Evolutionary conservation across 139 green algal genomes (phyloP), one percentile per base, ranked within the genome.

Genomic region (Chlamydomonas sphaeroides): DNA sequence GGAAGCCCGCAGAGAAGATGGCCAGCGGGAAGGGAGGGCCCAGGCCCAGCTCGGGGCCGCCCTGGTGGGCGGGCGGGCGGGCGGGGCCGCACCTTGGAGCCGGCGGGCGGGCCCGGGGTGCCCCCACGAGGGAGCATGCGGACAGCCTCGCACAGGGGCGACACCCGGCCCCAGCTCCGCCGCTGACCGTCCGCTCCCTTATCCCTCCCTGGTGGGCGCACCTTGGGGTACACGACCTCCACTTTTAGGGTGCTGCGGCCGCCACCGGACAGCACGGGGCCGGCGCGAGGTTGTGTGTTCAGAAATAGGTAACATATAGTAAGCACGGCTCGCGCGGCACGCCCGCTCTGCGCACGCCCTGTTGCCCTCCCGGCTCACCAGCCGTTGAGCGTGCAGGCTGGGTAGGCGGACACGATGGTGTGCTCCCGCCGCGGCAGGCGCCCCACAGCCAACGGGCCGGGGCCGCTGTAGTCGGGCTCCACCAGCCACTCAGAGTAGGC

Each of bases 1-100:
- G 89, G 79, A 98, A 99, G 20, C 96, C 96, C 14, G 89, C 75
- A 26, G 88, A 95, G 82, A 98, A 90, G 32, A 99, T 90, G 6
- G 92, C 94, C 63, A 99, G 79, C 6, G 96, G 96, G 79, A 94
- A 98, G 23, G 94, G 95, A 5, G 91, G 84, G 18, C 70, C 65
- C 57, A 90, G 76, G 0, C 87, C 89, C 53, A 90, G 78, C 6
- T 82, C 65, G 2, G 49, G 21, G n/a, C 87, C 91, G 25, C 90
- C 87, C 84, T 92, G 76, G 6, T 68, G 67, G 38, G 69, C 68
- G 6, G 38, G 56, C 33, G 51, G 69, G 48, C 17, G 56, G 32
- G 39, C n/a, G n/a, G n/a, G n/a, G n/a, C n/a, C n/a, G n/a, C n/a
- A n/a, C n/a, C n/a, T n/a, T n/a, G n/a, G n/a, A n/a, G n/a, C n/a